Conservation (phyloP, 176 grass and related monocot genomes). For the Aegilops speltoides region DNA sequence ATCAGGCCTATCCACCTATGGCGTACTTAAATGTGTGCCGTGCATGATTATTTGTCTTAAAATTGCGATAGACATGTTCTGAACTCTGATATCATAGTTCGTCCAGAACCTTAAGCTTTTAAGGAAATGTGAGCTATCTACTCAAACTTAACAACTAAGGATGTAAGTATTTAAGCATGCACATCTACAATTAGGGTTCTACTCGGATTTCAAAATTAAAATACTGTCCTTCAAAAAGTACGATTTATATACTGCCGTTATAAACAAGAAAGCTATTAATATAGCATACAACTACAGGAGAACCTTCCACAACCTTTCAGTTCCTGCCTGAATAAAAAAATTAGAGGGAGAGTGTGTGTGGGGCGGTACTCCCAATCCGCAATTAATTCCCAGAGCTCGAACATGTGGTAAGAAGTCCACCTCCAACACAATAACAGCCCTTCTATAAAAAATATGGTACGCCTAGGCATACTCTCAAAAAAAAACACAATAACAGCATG, state of each 20-base stretch:
- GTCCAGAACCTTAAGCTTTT: neutral
- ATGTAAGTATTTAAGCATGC: slow-evolving; percentile 8
- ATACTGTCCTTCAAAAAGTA: neutral
- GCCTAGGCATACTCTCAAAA: no score
- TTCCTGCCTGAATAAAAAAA: neutral
- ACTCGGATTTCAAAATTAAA: neutral
- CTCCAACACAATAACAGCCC: neutral
- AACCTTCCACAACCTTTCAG: neutral
- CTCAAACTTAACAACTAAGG: neutral
- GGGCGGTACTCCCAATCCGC: neutral
- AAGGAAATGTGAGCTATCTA: neutral
- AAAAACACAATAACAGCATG: neutral
- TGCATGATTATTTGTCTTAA: neutral
- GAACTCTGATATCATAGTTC: neutral
- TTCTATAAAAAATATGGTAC: no score
- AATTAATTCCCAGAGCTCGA: neutral
- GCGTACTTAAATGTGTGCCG: neutral
- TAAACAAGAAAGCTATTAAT: neutral
- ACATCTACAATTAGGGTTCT: neutral
- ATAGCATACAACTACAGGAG: neutral
- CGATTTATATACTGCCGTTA: neutral
- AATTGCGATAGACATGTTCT: neutral
- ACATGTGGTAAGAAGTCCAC: neutral
- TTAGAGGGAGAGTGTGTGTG: neutral
- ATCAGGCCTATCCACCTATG: neutral